Base-by-base conservation (phyloP, 192 early-diverging fungal species). In the Entomortierella chlamydospora region DNA sequence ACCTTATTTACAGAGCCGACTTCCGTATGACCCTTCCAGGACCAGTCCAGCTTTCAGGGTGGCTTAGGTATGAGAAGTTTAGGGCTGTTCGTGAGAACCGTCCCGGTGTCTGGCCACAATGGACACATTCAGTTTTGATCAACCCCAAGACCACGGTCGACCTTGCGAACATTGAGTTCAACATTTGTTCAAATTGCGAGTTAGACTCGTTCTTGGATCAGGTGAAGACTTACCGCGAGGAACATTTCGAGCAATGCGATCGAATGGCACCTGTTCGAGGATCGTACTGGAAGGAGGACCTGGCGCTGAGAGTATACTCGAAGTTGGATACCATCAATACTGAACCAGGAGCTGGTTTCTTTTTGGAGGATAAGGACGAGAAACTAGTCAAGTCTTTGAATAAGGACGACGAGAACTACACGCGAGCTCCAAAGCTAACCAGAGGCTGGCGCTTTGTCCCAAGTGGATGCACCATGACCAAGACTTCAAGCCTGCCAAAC, bases 381-480 rank as follows among this genome's bases (percentile, higher is more conserved):
- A n/a, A 30, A n/a, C 26, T n/a, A 15, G 15, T 43, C 9, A n/a
- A 45, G 28, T 28, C 28, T 13, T 11, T 6, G 9, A 30, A 26
- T 18, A 65, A 25, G 18, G 2, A 26, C 8, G 10, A 50, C 1
- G 26, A 10, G 9, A 65, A 37, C n/a, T n/a, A n/a, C n/a, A n/a
- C n/a, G 26, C 22, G 15, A 17, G 20, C 4, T 3, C 45, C 45
- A 47, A 47, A 47, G 45, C 15, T 74, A n/a, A 67, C 72, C 25
- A 54, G 57, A 41, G 72, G 72, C 26, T 74, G 72, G 72, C 72
- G 72, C 2, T 74, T 74, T 58, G 72, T 74, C 10, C 72, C 72
- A 6, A 66, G 30, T 18, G 72, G 72, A 45, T 74, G 72, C 47
- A 74, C 63, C 4, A 74, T 74, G 72, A 67, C 72, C 49, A 52